Evolutionary conservation across 2,329 filamentous ascomycete species (phyloP).

Genomic region (Pseudocercospora vitis): DNA sequence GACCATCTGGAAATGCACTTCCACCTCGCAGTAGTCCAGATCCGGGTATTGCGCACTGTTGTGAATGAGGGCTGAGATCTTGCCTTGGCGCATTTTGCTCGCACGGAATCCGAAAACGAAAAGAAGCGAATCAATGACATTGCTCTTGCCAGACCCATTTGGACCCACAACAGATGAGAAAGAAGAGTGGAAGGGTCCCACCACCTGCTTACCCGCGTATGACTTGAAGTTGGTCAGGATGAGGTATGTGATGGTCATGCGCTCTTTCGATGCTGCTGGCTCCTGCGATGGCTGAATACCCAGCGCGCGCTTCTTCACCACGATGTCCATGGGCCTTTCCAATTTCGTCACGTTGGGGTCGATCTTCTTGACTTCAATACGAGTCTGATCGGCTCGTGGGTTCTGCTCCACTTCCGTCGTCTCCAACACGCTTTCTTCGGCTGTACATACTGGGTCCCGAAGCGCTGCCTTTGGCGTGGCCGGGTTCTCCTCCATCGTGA

Average conservation of each 20-base stretch:
- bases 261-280: slow-evolving; percentile 72
- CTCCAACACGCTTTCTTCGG: slow-evolving; percentile 21
- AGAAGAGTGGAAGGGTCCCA: slow-evolving; percentile 93
- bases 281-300: slow-evolving; percentile 66
- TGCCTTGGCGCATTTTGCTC: slow-evolving; percentile 98
- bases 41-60: slow-evolving; percentile 87
- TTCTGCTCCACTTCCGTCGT: slow-evolving; percentile 22
- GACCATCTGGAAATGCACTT: slow-evolving; percentile 94
- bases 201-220: slow-evolving; percentile 91
- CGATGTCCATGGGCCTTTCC: slow-evolving; percentile 91
- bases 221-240: slow-evolving; percentile 98
- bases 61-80: slow-evolving; percentile 95
- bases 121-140: slow-evolving; percentile 94
- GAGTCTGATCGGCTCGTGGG: slow-evolving; percentile 30
- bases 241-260: slow-evolving; percentile 89
- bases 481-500: slow-evolving; percentile 25
- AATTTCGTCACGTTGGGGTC: slow-evolving; percentile 74
- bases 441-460: slow-evolving; percentile 8
- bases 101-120: slow-evolving; percentile 99
- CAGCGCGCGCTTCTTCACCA: slow-evolving; percentile 78
- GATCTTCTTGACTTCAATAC: slow-evolving; percentile 62
- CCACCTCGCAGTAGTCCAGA: slow-evolving; percentile 88
- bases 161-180: slow-evolving; percentile 98
- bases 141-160: slow-evolving; percentile 97
- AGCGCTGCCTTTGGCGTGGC: slow-evolving; percentile 18